A percentile compares a stretch with the other conserved stretches of the same genome.
These are phyloP conservation scores for Hyphopichia pseudoburtonii DNA, from an alignment of 1,139 yeast species.

Conservation along the genomic window DNA sequence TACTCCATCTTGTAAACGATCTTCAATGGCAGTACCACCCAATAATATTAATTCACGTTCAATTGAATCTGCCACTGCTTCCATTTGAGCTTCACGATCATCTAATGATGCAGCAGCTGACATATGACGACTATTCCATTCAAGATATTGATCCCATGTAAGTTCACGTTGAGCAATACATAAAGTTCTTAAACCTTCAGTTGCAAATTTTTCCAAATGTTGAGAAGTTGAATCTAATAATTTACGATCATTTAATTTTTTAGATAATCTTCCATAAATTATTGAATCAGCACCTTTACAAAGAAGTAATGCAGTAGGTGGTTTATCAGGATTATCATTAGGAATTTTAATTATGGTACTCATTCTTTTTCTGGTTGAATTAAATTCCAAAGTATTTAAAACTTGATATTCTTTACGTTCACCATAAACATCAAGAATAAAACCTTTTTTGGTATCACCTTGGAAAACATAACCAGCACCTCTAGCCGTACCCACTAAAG, in stretches of 20 bases:
- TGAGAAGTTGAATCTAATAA: conserved; percentile 37
- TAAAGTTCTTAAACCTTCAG: conserved; percentile 49
- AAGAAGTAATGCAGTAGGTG: conserved; percentile 40
- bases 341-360: conserved; percentile 78
- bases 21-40: conserved; percentile 57
- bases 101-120: conserved; percentile 45
- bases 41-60: conserved; percentile 43
- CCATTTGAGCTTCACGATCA: conserved; percentile 46
- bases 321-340: conserved; percentile 27
- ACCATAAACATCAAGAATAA: conserved; percentile 45
- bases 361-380: conserved; percentile 68
- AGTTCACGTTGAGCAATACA: conserved; percentile 49
- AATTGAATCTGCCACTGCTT: conserved; percentile 47
- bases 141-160: conserved; percentile 41
- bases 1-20: conserved; percentile 51
- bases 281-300: conserved; percentile 54
- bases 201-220: conserved; percentile 46
- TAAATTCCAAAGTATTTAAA: conserved; percentile 54
- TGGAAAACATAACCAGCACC: conserved; percentile 52
- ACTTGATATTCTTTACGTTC: conserved; percentile 45
- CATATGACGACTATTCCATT: conserved; percentile 43
- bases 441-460: conserved; percentile 47
- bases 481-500: conserved; percentile 61
- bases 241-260: conserved; percentile 25
- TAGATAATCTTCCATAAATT: conserved; percentile 42